These are phyloP conservation scores for Neurospora tetraspora DNA, from an alignment of 495 filamentous ascomycete genomes.

Conservation along the genomic window DNA sequence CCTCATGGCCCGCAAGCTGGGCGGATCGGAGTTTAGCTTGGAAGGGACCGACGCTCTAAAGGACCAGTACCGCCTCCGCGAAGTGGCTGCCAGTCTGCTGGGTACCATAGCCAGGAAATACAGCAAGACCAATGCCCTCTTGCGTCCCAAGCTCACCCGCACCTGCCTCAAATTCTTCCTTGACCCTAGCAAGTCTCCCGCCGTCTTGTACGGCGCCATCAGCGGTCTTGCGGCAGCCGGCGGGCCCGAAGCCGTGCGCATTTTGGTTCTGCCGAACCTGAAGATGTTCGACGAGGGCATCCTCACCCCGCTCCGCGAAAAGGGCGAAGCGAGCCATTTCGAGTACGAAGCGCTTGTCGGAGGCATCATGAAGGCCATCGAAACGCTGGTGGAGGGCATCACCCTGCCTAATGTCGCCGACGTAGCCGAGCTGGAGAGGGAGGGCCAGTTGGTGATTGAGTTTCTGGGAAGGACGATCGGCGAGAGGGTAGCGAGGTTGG, in stretches of 20 bases:
- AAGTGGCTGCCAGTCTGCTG: constrained; percentile 71
- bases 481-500: constrained; percentile 42
- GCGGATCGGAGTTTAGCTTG: constrained; percentile 28
- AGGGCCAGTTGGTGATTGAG: constrained; percentile 43
- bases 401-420: constrained; percentile 12
- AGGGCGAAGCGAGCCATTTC: constrained; percentile 40
- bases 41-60: constrained; percentile 26
- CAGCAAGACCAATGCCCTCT: constrained; percentile 57
- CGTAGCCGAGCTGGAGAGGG: constrained; percentile 22
- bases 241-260: constrained; percentile 66
- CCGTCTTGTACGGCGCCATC: constrained; percentile 80
- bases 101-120: constrained; percentile 65
- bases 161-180: constrained; percentile 86
- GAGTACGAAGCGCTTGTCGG: constrained; percentile 56
- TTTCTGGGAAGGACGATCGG: constrained; percentile 53
- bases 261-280: constrained; percentile 72
- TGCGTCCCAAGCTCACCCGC: constrained; percentile 80
- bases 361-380: constrained; percentile 51
- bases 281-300: constrained; percentile 60
- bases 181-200: constrained; percentile 67
- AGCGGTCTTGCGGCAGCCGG: constrained; percentile 65
- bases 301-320: constrained; percentile 49
- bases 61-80: constrained; percentile 72
- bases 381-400: constrained; percentile 26
- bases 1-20: constrained; percentile 75